Conservation (phyloP, 805 yeast species). For the Candida odintsovae region DNA sequence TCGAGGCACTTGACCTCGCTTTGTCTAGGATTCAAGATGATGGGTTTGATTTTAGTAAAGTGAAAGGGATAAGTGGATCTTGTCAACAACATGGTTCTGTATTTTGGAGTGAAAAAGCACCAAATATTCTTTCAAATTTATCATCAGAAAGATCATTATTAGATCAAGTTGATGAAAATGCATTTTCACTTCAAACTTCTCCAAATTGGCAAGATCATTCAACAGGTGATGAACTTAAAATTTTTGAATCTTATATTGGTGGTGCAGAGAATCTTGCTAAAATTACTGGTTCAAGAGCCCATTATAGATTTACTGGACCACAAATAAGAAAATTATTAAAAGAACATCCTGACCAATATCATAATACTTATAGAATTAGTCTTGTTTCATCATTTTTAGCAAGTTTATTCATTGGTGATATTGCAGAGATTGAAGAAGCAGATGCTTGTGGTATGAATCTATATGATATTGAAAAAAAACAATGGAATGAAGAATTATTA, state of each 20-base stretch:
- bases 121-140: conserved; percentile 33
- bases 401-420: conserved; percentile 58
- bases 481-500: conserved; percentile 53
- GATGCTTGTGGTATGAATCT: conserved; percentile 95
- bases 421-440: conserved; percentile 66
- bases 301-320: conserved; percentile 87
- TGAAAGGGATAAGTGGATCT: conserved; percentile 72
- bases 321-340: conserved; percentile 73
- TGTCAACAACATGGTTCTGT: conserved; percentile 94
- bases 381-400: conserved; percentile 77
- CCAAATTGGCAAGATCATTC: conserved; percentile 97
- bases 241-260: conserved; percentile 56
- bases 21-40: conserved; percentile 44
- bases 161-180: conserved; percentile 41
- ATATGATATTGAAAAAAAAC: conserved; percentile 57
- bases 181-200: conserved; percentile 58
- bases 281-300: conserved; percentile 82
- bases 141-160: conserved; percentile 29
- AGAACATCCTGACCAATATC: conserved; percentile 45
- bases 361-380: conserved; percentile 54
- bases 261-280: conserved; percentile 56
- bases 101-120: conserved; percentile 58
- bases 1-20: conserved; percentile 70
- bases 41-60: conserved; percentile 50
- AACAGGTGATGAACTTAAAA: conserved; percentile 61